A percentile compares a stretch with the other conserved stretches of the same genome.
Conservation (phyloP, 2,329 filamentous ascomycete species). For the Macrophomina phaseolina region DNA sequence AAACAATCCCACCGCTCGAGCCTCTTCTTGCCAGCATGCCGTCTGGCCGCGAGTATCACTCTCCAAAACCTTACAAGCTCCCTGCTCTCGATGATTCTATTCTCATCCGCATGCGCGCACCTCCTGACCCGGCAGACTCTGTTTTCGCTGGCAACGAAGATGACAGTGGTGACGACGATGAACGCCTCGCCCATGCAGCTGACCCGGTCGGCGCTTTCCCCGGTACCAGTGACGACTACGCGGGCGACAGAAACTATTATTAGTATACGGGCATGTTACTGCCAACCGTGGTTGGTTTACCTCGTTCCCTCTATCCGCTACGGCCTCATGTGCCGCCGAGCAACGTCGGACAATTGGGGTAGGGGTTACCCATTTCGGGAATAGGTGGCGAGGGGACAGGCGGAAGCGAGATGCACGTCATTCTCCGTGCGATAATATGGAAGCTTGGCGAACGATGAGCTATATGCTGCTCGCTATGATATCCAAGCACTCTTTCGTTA, state of each 20-base stretch:
- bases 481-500: no score
- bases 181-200: slow-evolving; percentile 22
- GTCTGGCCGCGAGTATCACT: slow-evolving; percentile 85
- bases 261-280: not conserved
- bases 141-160: slow-evolving; percentile 41
- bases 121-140: slow-evolving; percentile 56
- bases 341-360: not conserved
- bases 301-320: not conserved
- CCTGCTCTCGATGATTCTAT: slow-evolving; percentile 69
- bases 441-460: no score
- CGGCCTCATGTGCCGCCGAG: not conserved
- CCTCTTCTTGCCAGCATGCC: slow-evolving; percentile 80
- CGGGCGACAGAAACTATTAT: slow-evolving; percentile 25
- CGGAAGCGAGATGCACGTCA: no score
- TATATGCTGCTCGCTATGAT: no score
- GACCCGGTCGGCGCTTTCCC: slow-evolving; percentile 42
- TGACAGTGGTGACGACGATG: slow-evolving; percentile 45
- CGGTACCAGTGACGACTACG: slow-evolving; percentile 42
- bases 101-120: slow-evolving; percentile 64
- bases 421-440: no score
- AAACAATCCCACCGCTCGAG: slow-evolving; percentile 73
- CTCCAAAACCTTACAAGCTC: slow-evolving; percentile 69
- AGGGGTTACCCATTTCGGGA: no score
- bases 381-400: no score
- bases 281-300: no score